phyloP scores from a whole-genome alignment of 306 rosid species.

The Pachyrhizus erosus region DNA sequence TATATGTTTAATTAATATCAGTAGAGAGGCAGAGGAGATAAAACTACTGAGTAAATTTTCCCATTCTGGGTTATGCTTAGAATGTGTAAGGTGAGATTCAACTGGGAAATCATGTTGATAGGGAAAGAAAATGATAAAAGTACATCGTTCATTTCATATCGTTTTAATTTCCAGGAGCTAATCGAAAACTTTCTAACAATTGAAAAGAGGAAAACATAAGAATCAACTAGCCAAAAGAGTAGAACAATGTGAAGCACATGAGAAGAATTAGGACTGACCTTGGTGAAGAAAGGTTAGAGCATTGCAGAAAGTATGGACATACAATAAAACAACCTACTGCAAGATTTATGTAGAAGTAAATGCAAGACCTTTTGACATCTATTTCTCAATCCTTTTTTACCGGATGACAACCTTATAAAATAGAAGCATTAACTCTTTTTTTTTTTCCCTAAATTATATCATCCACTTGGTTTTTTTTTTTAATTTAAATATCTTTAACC shows the following conservation, averaged over 20 bases:
- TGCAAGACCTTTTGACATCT: too few species aligned
- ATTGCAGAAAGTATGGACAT: background rate
- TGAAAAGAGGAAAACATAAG: background rate
- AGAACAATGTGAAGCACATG: background rate
- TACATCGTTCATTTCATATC: background rate
- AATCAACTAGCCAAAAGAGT: background rate
- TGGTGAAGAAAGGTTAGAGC: constrained; percentile 8
- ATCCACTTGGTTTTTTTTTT: too few species aligned
- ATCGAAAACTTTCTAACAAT: background rate
- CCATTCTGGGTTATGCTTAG: background rate
- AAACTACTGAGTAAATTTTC: background rate
- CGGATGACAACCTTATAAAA: too few species aligned
- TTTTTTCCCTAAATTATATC: too few species aligned
- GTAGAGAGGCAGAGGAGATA: background rate
- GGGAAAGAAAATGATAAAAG: background rate
- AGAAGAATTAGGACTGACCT: background rate
- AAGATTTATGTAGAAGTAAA: too few species aligned
- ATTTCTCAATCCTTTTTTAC: too few species aligned
- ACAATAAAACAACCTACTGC: background rate
- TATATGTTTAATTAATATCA: background rate
- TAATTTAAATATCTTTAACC: too few species aligned
- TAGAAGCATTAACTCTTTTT: too few species aligned
- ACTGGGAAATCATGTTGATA: background rate
- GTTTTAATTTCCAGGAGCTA: background rate
- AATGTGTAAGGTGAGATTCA: background rate